phyloP scores from a whole-genome alignment of 805 yeast genomes.

The Kockiozyma suomiensis region DNA sequence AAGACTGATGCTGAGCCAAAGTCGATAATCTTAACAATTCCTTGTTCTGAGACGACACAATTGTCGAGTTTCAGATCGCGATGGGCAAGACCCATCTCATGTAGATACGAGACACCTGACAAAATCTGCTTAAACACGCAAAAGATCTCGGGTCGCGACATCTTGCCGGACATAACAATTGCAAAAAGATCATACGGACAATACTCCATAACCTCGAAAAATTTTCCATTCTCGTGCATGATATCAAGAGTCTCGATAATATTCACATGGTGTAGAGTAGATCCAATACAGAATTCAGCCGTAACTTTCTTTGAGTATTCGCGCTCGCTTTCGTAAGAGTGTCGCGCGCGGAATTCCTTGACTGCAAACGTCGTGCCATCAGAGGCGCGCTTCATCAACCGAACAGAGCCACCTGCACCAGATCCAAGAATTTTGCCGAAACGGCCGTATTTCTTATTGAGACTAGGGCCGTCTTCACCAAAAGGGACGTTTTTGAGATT shows the following conservation, averaged over 20 bases:
- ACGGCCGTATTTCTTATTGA: constrained; percentile 69
- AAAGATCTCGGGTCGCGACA: constrained; percentile 67
- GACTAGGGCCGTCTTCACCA: constrained; percentile 46
- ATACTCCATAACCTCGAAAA: constrained; percentile 86
- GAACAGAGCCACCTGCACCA: constrained; percentile 96
- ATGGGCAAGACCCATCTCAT: constrained; percentile 83
- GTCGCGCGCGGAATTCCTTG: constrained; percentile 75
- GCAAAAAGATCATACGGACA: constrained; percentile 91
- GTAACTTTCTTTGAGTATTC: constrained; percentile 79
- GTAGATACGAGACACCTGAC: constrained; percentile 74
- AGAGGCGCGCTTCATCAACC: constrained; percentile 63
- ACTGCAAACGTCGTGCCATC: constrained; percentile 76
- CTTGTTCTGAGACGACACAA: constrained; percentile 77
- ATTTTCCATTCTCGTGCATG: constrained; percentile 63
- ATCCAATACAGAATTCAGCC: constrained; percentile 81
- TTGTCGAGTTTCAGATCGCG: constrained; percentile 91
- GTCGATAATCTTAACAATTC: constrained; percentile 84
- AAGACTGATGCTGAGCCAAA: constrained; percentile 91
- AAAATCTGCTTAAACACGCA: constrained; percentile 85
- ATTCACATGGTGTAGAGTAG: constrained; percentile 74
- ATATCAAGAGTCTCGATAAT: constrained; percentile 80
- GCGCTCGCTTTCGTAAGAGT: constrained; percentile 60
- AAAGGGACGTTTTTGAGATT: constrained; percentile 41
- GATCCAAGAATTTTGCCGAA: constrained; percentile 78
- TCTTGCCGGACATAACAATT: constrained; percentile 83